Conservation (phyloP, 176 grass and related monocot species). For the Typha latifolia region DNA sequence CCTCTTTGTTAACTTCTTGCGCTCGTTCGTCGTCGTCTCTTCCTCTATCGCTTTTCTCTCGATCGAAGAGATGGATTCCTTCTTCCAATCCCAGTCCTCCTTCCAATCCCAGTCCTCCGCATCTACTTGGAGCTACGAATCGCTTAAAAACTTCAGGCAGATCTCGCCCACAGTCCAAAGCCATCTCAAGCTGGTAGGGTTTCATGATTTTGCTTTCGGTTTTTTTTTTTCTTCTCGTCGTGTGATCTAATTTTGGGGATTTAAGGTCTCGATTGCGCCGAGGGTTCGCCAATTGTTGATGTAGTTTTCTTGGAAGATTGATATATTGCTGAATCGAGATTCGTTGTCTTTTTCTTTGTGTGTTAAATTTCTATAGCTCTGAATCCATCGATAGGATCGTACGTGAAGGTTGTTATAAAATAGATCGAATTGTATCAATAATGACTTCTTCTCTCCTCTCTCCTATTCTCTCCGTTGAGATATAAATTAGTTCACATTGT, state of each 20-base stretch:
- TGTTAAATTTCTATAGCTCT: background rate
- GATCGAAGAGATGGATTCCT: constrained; percentile 43
- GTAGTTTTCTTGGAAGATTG: background rate
- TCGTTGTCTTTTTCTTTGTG: background rate
- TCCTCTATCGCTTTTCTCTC: background rate
- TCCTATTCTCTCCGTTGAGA: background rate
- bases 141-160: constrained; percentile 64
- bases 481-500: background rate
- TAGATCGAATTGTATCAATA: background rate
- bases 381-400: background rate
- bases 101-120: too few species aligned
- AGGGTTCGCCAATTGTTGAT: background rate
- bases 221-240: background rate
- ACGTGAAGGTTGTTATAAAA: too few species aligned
- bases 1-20: too few species aligned
- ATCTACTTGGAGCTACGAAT: constrained; percentile 29
- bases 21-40: background rate
- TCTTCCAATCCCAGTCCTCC: constrained; percentile 30
- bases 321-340: too few species aligned
- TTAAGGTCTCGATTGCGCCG: background rate
- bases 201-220: background rate
- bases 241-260: constrained; percentile 5
- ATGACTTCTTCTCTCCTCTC: background rate
- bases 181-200: constrained; percentile 74
- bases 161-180: constrained; percentile 66